Conservation (phyloP, 139 green algal species). For the Volvox reticuliferus region DNA sequence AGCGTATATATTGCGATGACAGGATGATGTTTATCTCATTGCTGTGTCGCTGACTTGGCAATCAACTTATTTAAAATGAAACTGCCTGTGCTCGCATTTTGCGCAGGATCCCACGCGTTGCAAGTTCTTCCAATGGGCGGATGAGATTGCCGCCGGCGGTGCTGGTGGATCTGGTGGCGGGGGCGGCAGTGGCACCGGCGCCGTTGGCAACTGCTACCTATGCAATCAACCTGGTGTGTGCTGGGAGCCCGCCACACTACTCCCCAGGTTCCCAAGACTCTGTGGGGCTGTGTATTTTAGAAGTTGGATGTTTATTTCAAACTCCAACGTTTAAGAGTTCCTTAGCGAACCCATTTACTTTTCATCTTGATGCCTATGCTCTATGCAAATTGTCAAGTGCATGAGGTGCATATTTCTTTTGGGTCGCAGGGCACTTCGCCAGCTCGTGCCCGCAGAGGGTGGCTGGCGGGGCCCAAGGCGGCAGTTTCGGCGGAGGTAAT, state of each 20-base stretch:
- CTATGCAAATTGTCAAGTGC: too few relatives aligned
- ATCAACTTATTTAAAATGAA: too few relatives aligned
- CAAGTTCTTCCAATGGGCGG: conserved; percentile 51
- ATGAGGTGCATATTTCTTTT: too few relatives aligned
- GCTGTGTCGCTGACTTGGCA: too few relatives aligned
- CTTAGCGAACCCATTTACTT: not conserved
- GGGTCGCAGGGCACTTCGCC: conserved; percentile 16
- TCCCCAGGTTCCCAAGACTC: not conserved
- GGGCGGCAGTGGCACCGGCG: conserved; percentile 18
- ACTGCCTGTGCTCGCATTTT: too few relatives aligned
- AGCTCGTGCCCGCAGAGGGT: conserved; percentile 16
- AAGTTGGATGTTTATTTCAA: too few relatives aligned
- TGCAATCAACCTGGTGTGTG: conserved; percentile 47
- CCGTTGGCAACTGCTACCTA: conserved; percentile 1
- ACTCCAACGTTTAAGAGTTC: too few relatives aligned
- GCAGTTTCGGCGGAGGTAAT: not conserved
- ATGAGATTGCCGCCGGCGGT: conserved; percentile 14
- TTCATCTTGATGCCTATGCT: too few relatives aligned
- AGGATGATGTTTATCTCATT: too few relatives aligned
- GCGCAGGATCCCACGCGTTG: conserved; percentile 52
- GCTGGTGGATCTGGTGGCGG: not conserved
- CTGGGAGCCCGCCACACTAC: not conserved
- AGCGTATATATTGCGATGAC: too few relatives aligned
- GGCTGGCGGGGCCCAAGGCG: not conserved
- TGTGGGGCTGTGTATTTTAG: not conserved